Evolutionary conservation across 345 rosid species (phyloP).

Genomic region (Mangifera indica): DNA sequence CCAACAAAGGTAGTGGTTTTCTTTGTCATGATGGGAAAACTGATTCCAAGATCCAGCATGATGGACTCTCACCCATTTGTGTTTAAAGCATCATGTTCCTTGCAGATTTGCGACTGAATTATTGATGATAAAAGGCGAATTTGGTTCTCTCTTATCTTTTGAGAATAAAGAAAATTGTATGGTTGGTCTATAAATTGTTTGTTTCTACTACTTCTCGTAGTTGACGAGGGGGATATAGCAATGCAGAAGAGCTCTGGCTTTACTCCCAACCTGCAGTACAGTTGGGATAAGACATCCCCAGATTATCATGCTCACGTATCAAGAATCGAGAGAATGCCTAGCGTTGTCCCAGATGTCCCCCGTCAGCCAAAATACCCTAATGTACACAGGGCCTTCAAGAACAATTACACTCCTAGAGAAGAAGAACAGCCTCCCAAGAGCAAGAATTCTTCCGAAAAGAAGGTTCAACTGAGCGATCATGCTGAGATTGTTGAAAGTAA

Average conservation of each 20-base stretch:
- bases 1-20: background rate
- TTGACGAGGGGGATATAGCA: background rate
- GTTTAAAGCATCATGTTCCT: slow-evolving; percentile 6
- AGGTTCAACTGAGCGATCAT: slow-evolving; percentile 37
- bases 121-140: slow-evolving; percentile 15
- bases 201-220: slow-evolving; percentile 5
- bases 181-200: slow-evolving; percentile 29
- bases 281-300: slow-evolving; percentile 28
- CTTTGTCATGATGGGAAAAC: background rate
- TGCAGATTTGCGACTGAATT: background rate
- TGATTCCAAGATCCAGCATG: background rate
- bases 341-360: slow-evolving; percentile 29
- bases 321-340: slow-evolving; percentile 28
- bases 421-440: slow-evolving; percentile 8
- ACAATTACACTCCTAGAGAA: slow-evolving; percentile 14
- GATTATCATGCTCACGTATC: slow-evolving; percentile 42
- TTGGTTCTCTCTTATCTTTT: slow-evolving; percentile 7
- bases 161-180: slow-evolving; percentile 14
- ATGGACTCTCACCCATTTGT: background rate
- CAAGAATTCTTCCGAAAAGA: slow-evolving; percentile 21
- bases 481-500: slow-evolving; percentile 12
- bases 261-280: slow-evolving; percentile 19
- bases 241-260: slow-evolving; percentile 23
- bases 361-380: slow-evolving; percentile 49
- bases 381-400: slow-evolving; percentile 40